Evolutionary conservation across 345 rosid species (phyloP).

Genomic region (Orychophragmus violaceus): DNA sequence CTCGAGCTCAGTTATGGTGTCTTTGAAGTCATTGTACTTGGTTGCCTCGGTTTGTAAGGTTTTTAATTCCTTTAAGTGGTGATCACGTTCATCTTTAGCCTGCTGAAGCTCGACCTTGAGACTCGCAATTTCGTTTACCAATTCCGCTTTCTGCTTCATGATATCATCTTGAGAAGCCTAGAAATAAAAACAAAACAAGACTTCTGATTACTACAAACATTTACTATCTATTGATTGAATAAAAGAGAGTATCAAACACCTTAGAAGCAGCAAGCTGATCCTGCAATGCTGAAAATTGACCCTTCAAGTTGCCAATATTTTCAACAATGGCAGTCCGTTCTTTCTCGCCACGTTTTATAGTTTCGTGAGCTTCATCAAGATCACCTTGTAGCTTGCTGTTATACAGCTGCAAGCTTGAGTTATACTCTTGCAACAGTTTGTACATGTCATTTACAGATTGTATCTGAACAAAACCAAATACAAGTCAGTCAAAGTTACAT

Average conservation of each 20-base stretch:
- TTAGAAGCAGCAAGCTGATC: conserved; percentile 70
- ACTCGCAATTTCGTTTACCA: conserved; percentile 58
- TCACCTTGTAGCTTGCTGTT: conserved; percentile 94
- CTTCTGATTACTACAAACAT: not conserved
- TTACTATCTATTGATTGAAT: not conserved
- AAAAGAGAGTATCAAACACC: conserved; percentile 39
- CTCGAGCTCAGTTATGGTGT: conserved; percentile 74
- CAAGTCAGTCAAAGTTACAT: not conserved
- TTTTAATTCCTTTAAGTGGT: conserved; percentile 45
- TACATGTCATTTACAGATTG: conserved; percentile 91
- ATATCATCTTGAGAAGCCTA: conserved; percentile 79
- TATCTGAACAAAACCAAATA: conserved; percentile 46
- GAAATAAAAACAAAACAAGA: not conserved
- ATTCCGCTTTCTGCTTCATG: conserved; percentile 57
- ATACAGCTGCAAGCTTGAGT: conserved; percentile 88
- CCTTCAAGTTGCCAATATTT: conserved; percentile 65
- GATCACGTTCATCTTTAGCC: conserved; percentile 64
- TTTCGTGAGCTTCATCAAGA: conserved; percentile 74
- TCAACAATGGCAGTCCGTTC: conserved; percentile 75
- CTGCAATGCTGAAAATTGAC: conserved; percentile 63
- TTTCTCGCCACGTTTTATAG: conserved; percentile 72
- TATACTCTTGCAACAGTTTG: conserved; percentile 89
- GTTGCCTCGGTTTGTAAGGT: conserved; percentile 44
- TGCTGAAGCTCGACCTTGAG: conserved; percentile 65
- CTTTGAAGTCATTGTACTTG: conserved; percentile 60